Base-by-base conservation (phyloP, 2,329 filamentous ascomycete genomes). In the Fusarium sp. region DNA sequence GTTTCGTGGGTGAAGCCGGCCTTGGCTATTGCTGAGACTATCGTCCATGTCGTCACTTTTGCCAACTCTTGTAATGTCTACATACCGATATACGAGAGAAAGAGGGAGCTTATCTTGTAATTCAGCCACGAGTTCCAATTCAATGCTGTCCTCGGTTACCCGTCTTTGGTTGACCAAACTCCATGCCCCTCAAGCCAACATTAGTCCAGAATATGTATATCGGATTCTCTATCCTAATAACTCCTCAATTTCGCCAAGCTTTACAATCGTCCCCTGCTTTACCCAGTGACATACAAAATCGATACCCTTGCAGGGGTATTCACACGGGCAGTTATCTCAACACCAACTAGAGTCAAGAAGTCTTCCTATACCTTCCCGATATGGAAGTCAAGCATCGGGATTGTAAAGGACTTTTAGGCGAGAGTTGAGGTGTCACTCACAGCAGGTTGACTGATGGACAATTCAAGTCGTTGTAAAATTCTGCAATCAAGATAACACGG, bases 361-460 rank as follows among this genome's bases (percentile, higher is more conserved):
- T 59, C 35, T 54, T 65, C 42, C 30, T 49, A 67, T 62, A 67
- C 69, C 69, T 73, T 72, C 69, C 69, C 27, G 27, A 63, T 67
- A 10, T 26, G 65, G 69, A 42, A 42, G 38, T 53, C 26, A 17
- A 38, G 53, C 9, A 33, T 53, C 54, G 26, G 23, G 26, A 44
- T 20, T 26, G 27, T 44, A 59, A 42, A 46, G 42, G 26, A 52
- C 26, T 42, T 42, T 50, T 55, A 27, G 38, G 30, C 44, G 32
- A 71, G 17, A 37, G 15, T 35, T 33, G 23, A 56, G 30, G 20
- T 69, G 26, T 40, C 23, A 42, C 13, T 27, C 14, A 42, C 42
- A 8, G 33, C 50, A 23, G 18, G 14, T 10, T 13, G 13, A 13
- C 27, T 33, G 9, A 27, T 13, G 9, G n/a, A 11, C 3, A 17